Conservation (phyloP, 2,329 filamentous ascomycete species). For the Penicillium sp. region DNA sequence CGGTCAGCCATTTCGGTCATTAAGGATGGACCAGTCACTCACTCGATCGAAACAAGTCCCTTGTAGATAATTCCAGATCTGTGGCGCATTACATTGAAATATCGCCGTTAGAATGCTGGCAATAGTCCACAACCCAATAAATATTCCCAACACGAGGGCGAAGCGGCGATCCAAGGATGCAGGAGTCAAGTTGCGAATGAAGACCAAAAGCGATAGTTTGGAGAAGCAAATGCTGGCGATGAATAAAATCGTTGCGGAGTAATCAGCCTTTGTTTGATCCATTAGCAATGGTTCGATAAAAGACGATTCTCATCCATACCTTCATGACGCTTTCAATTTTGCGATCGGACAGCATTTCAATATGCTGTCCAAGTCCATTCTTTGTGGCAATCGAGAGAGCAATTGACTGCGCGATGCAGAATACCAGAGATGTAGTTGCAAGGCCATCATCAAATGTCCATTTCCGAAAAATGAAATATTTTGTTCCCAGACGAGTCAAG, state of each 20-base stretch:
- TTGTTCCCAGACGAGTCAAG: conserved; percentile 26
- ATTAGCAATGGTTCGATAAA: neutral
- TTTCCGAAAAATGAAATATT: conserved; percentile 26
- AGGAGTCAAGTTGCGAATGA: conserved; percentile 27
- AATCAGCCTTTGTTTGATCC: conserved; percentile 18
- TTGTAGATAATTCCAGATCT: conserved; percentile 24
- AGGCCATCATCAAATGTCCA: conserved; percentile 26
- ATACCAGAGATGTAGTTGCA: conserved; percentile 20
- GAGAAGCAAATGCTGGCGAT: conserved; percentile 25
- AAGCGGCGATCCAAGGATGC: conserved; percentile 19
- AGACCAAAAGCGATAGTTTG: conserved; percentile 27
- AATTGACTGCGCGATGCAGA: conserved; percentile 24
- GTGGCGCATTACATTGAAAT: conserved; percentile 22
- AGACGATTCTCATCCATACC: conserved; percentile 1
- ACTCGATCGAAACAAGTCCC: conserved; percentile 26
- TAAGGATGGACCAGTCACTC: neutral
- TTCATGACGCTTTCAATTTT: conserved; percentile 22
- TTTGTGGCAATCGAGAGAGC: conserved; percentile 24
- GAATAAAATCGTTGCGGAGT: conserved; percentile 26
- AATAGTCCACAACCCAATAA: conserved; percentile 20
- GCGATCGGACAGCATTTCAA: conserved; percentile 6
- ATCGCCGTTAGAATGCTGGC: conserved; percentile 15
- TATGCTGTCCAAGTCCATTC: conserved; percentile 27
- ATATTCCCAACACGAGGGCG: conserved; percentile 14
- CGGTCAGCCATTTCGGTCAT: neutral